Percentiles rank a stretch among this genome's conserved stretches.
Evolutionary conservation across 2,329 filamentous ascomycete species (phyloP).

Genomic region (Eutypella sp.): DNA sequence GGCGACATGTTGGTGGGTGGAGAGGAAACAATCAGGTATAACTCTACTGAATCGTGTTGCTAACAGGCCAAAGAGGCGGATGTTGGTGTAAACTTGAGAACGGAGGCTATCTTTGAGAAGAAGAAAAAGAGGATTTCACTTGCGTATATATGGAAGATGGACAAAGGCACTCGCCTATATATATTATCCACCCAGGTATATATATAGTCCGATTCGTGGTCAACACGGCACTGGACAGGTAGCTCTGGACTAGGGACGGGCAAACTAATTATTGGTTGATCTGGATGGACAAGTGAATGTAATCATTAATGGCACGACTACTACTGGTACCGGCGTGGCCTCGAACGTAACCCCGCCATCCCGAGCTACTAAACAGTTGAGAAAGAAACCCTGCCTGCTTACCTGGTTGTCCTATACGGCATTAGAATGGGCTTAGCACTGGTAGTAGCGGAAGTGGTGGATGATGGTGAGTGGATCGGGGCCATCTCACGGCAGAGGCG

Average conservation of each 20-base stretch:
- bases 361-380: too few relatives aligned
- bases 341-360: conserved; percentile 4
- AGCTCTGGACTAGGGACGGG: background rate
- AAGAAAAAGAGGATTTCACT: background rate
- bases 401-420: too few relatives aligned
- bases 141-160: background rate
- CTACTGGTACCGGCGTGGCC: background rate
- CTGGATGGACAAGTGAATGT: background rate
- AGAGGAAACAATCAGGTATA: too few relatives aligned
- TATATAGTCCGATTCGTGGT: background rate
- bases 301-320: background rate
- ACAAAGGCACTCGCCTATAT: too few relatives aligned
- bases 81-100: too few relatives aligned
- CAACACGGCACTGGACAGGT: background rate
- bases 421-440: too few relatives aligned
- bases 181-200: background rate
- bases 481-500: conserved; percentile 18
- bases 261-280: background rate
- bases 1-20: conserved; percentile 17
- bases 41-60: too few relatives aligned
- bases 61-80: too few relatives aligned
- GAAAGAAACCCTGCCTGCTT: too few relatives aligned
- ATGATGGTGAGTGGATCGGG: conserved; percentile 19
- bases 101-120: background rate
- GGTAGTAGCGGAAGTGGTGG: too few relatives aligned